Conservation (phyloP, 352 stramenopile genomes). For the Globisporangium rhizosaccharum region DNA sequence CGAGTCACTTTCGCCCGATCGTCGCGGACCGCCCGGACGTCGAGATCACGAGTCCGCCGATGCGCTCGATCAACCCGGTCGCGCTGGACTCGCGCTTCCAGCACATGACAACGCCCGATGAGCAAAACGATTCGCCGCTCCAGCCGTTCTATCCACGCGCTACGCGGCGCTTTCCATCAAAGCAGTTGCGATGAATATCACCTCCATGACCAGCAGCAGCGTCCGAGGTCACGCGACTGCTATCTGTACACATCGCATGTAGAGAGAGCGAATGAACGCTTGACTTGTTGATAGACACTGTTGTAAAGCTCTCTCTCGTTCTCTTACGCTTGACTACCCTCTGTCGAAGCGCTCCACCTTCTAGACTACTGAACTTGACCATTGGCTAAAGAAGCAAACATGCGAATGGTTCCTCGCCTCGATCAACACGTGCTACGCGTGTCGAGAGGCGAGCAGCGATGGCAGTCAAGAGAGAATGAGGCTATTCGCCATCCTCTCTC, state of each 20-base stretch:
- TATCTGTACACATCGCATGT: background rate
- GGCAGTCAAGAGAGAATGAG: slow-evolving; percentile 90
- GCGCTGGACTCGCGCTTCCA: slow-evolving; percentile 22
- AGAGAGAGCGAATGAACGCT: background rate
- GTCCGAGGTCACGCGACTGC: background rate
- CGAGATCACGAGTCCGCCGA: slow-evolving; percentile 15
- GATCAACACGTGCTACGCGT: background rate
- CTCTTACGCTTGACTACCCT: background rate
- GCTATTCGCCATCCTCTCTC: slow-evolving; percentile 81
- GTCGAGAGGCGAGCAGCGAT: slow-evolving; percentile 8
- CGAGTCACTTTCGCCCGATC: slow-evolving; percentile 19
- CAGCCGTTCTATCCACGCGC: slow-evolving; percentile 13
- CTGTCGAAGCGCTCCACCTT: background rate
- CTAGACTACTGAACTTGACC: slow-evolving; percentile 7
- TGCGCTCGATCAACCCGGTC: slow-evolving; percentile 16
- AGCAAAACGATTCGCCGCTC: background rate
- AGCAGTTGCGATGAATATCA: background rate
- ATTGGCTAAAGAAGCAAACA: slow-evolving; percentile 18
- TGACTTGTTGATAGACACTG: background rate
- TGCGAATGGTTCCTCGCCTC: slow-evolving; percentile 15
- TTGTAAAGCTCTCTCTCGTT: background rate
- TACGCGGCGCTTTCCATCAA: background rate
- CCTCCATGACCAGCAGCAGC: background rate
- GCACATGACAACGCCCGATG: slow-evolving; percentile 3
- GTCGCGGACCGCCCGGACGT: slow-evolving; percentile 15